phyloP scores from a whole-genome alignment of 352 stramenopile species.

The Pythium vanterpoolii region DNA sequence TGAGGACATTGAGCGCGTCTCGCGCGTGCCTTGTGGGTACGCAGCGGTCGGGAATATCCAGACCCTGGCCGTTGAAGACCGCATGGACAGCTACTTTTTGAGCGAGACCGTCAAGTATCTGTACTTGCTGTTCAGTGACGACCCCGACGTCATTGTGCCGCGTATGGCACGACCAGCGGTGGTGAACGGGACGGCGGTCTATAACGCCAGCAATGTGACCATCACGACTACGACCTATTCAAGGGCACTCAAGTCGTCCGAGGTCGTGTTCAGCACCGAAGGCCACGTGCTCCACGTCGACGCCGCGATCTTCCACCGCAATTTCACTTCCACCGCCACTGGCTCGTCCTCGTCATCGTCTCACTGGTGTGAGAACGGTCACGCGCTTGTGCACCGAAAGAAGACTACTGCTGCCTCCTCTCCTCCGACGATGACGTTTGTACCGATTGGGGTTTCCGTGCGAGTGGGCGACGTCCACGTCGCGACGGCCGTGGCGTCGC shows the following conservation, averaged over 20 bases:
- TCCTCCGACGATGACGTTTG: constrained; percentile 10
- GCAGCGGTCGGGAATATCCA: constrained; percentile 90
- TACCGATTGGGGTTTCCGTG: constrained; percentile 58
- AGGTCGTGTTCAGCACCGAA: constrained; percentile 83
- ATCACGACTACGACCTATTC: not conserved
- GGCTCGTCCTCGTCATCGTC: not conserved
- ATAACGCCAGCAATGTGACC: not conserved
- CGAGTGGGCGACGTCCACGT: constrained; percentile 56
- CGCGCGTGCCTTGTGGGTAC: constrained; percentile 90
- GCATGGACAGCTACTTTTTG: constrained; percentile 99
- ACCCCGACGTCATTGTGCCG: constrained; percentile 69
- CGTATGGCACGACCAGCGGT: constrained; percentile 21
- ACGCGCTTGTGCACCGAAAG: constrained; percentile 28
- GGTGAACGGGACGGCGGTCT: not conserved
- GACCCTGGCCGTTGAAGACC: constrained; percentile 89
- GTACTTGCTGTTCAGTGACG: constrained; percentile 97
- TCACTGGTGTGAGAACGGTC: constrained; percentile 52
- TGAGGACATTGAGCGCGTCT: constrained; percentile 85
- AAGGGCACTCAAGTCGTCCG: constrained; percentile 51
- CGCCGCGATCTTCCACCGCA: constrained; percentile 44
- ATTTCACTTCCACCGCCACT: not conserved
- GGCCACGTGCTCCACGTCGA: constrained; percentile 74
- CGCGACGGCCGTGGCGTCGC: constrained; percentile 62
- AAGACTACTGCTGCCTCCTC: not conserved
- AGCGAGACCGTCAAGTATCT: constrained; percentile 99